A percentile compares a stretch with the other conserved stretches of the same genome.
phyloP scores from a whole-genome alignment of 1,284 basidiomycete genomes.

The Hortiboletus rubellus region DNA sequence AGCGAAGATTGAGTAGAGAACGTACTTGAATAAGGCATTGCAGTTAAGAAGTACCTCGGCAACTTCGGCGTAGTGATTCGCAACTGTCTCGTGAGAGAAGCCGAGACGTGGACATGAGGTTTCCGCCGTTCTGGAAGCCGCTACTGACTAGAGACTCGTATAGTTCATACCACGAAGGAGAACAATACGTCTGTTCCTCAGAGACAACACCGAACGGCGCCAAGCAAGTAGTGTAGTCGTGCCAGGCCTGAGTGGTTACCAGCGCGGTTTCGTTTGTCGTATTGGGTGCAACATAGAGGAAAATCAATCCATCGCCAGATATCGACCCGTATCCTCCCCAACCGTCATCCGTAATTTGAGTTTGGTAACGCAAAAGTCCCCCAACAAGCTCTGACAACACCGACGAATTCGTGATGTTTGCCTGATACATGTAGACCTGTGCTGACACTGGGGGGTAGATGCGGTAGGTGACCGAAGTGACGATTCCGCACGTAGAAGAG shows the following conservation, averaged over 20 bases:
- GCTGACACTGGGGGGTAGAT: constrained; percentile 37
- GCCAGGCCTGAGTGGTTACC: constrained; percentile 34
- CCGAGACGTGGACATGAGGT: constrained; percentile 37
- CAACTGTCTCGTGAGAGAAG: constrained; percentile 30
- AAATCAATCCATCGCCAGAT: constrained; percentile 9
- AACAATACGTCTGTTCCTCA: constrained; percentile 4
- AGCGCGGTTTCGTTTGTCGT: constrained; percentile 35
- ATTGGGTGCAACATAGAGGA: constrained; percentile 36
- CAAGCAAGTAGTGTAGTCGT: constrained; percentile 23
- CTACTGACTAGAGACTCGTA: constrained; percentile 17
- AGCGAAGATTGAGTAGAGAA: neutral
- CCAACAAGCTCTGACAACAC: constrained; percentile 16
- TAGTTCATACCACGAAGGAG: constrained; percentile 34
- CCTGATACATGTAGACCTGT: constrained; percentile 23
- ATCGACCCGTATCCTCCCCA: constrained; percentile 21
- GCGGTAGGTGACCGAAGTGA: constrained; percentile 22
- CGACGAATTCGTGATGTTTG: constrained; percentile 27
- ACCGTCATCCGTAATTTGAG: constrained; percentile 34
- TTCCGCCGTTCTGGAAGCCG: constrained; percentile 13
- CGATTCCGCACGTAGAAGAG: constrained; percentile 39
- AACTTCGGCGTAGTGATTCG: constrained; percentile 26
- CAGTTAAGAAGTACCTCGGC: constrained; percentile 32
- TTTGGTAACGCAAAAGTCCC: constrained; percentile 32
- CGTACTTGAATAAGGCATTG: constrained; percentile 11
- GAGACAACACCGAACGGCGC: constrained; percentile 5